These are phyloP conservation scores for Saturnispora quitensis DNA, from an alignment of 805 yeast genomes.

Conservation along the genomic window DNA sequence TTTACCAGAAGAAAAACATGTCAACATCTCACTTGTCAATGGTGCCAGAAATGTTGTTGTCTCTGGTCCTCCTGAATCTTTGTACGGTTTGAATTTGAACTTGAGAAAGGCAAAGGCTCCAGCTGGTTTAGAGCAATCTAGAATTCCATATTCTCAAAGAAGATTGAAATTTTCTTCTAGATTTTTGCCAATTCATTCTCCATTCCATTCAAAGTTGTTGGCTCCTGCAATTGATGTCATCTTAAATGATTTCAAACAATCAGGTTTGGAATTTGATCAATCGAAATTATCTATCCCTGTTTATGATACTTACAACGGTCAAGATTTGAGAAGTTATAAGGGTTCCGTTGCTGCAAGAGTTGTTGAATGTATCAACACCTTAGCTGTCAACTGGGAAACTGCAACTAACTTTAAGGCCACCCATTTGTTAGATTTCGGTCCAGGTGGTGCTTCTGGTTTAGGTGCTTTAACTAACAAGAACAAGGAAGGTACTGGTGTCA, in stretches of 20 bases:
- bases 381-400: conserved; percentile 90
- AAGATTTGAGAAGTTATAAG: conserved; percentile 50
- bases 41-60: conserved; percentile 95
- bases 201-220: conserved; percentile 90
- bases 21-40: conserved; percentile 82
- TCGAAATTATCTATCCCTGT: conserved; percentile 72
- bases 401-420: conserved; percentile 79
- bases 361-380: conserved; percentile 72
- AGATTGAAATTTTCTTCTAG: conserved; percentile 88
- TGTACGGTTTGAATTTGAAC: conserved; percentile 88
- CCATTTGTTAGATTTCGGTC: conserved; percentile 94
- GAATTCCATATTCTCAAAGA: conserved; percentile 90
- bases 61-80: conserved; percentile 96
- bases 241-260: conserved; percentile 51
- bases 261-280: conserved; percentile 47
- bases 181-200: conserved; percentile 91
- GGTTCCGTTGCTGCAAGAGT: conserved; percentile 60
- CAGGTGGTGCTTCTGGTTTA: conserved; percentile 96
- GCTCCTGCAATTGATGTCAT: conserved; percentile 62
- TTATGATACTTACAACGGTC: conserved; percentile 80
- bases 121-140: conserved; percentile 87
- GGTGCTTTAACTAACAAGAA: conserved; percentile 95
- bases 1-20: conserved; percentile 84
- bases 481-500: conserved; percentile 97
- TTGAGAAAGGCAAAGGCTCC: conserved; percentile 93